These are phyloP conservation scores for Ustilago esculenta DNA, from an alignment of 1,284 basidiomycete species.

Conservation along the genomic window DNA sequence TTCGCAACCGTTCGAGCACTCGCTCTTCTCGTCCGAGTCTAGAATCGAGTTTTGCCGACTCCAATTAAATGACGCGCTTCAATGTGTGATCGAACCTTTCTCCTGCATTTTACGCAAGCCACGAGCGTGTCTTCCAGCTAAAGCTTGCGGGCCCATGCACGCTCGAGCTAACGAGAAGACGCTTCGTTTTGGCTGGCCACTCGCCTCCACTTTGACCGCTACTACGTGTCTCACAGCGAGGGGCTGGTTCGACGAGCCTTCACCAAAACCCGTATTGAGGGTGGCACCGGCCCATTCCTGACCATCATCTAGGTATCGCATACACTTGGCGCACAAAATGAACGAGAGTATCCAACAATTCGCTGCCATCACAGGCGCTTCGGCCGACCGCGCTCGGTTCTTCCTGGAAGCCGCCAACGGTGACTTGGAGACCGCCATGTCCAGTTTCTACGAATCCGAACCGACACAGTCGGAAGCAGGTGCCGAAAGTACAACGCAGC, in stretches of 20 bases:
- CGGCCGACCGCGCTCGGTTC: constrained; percentile 66
- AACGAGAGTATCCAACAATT: constrained; percentile 59
- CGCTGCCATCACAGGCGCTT: constrained; percentile 65
- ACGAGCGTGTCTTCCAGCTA: no score
- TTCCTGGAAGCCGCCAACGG: constrained; percentile 66
- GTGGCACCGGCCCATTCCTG: background rate
- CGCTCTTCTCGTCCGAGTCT: constrained; percentile 20
- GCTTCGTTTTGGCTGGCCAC: no score
- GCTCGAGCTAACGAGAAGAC: no score
- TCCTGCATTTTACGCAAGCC: no score
- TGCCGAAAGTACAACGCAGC: constrained; percentile 1
- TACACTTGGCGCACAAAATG: constrained; percentile 25
- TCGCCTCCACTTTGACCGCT: constrained; percentile 11
- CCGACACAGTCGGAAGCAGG: constrained; percentile 14
- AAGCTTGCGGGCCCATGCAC: constrained; percentile 22
- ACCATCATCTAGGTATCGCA: background rate
- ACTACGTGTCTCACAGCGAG: constrained; percentile 8
- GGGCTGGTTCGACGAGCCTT: no score
- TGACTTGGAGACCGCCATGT: constrained; percentile 67
- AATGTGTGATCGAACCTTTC: constrained; percentile 20
- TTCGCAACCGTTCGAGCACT: constrained; percentile 26
- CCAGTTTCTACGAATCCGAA: constrained; percentile 66
- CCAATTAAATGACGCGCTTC: background rate
- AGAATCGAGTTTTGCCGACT: background rate
- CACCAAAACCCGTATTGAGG: no score